Evolutionary conservation across 2,329 filamentous ascomycete genomes (phyloP), one percentile per base, ranked within the genome.

Genomic region (Alternaria triticina): DNA sequence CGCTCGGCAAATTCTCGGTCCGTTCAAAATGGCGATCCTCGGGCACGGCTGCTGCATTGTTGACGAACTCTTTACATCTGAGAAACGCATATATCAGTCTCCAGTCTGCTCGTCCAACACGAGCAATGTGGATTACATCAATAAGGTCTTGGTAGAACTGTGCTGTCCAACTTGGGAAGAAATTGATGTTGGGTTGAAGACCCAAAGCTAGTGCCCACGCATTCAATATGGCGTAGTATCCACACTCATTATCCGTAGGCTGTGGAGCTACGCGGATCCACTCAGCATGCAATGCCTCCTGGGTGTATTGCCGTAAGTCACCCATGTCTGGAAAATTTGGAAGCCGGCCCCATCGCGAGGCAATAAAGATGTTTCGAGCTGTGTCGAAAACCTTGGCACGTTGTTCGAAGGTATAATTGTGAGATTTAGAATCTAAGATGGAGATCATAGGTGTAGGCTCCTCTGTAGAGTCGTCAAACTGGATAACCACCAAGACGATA

Each of bases 181-280:
- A 57, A 6, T 61, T 28, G 8, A 46, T 56, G 23, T 71, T 67
- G 2, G 57, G 30, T 17, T 59, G 11, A 6, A 75, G 61, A 1
- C 73, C 71, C 27, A 74, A 36, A n/a, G 71, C 72, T 11, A 70
- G 17, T 1, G 64, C 25, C 72, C 69, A 75, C 3, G 60, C 71
- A 50, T 70, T 75, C 15, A 73, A 43, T 3, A 74, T 67, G 8
- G 50, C 44, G 23, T 66, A 63, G 45, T 68, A 71, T 6, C 70
- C 70, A 25, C 71, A 70, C 17, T 60, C 54, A 9, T 40, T 43
- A 8, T 57, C 36, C 2, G 30, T 43, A 0, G 45, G 58, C 27
- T 72, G 68, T 12, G 36, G 23, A 3, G 65, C 55, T 15, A 54
- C 50, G 5, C 46, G 49, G 5, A 64, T 13, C 61, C 64, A 70